phyloP scores from a whole-genome alignment of 805 yeast species.

The Zygosaccharomyces gambellarensis region DNA sequence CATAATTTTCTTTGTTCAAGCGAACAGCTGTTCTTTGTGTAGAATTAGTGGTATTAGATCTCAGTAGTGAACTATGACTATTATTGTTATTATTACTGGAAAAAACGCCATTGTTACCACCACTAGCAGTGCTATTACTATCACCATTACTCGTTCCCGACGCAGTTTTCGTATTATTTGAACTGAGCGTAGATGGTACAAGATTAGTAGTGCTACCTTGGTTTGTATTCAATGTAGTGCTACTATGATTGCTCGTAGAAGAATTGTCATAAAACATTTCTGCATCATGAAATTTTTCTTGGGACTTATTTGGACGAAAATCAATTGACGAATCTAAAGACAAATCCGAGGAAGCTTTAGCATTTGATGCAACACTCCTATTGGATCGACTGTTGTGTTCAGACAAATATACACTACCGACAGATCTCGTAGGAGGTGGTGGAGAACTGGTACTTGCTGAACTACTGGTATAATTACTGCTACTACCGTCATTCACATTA shows the following conservation, averaged over 20 bases:
- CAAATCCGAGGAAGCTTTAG: slow-evolving; percentile 1
- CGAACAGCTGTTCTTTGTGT: background rate
- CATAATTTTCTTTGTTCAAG: slow-evolving; percentile 35
- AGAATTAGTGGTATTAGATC: background rate
- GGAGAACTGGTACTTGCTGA: background rate
- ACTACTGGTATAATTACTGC: background rate
- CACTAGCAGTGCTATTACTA: background rate
- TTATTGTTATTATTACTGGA: background rate
- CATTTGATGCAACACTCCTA: slow-evolving; percentile 5
- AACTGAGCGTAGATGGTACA: background rate
- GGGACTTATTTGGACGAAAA: slow-evolving; percentile 1
- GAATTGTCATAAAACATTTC: background rate
- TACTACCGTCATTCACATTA: background rate
- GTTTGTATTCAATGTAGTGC: slow-evolving; percentile 1
- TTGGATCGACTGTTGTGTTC: slow-evolving; percentile 8
- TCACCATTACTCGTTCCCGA: background rate
- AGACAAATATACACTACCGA: slow-evolving; percentile 1
- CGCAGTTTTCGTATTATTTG: background rate
- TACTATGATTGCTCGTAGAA: background rate
- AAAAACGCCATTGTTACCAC: background rate
- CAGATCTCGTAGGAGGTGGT: background rate
- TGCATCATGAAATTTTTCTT: slow-evolving; percentile 5
- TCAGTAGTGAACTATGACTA: background rate
- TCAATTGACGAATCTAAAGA: background rate
- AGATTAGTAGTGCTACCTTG: background rate